Conservation (phyloP, 2,329 filamentous ascomycete species). For the Ophiosphaerella korrae region DNA sequence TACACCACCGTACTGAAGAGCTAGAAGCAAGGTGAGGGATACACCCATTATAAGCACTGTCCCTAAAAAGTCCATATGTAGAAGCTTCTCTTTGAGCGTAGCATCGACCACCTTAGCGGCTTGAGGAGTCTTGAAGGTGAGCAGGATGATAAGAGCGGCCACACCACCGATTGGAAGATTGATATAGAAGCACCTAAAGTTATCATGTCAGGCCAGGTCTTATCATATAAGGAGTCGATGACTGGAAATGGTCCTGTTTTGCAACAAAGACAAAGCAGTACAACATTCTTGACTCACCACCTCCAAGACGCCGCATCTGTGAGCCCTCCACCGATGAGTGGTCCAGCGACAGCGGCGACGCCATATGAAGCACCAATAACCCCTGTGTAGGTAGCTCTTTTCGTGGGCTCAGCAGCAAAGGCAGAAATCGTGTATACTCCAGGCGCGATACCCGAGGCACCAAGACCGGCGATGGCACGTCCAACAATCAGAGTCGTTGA, state of each 20-base stretch:
- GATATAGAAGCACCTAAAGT: slow-evolving; percentile 46
- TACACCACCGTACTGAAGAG: slow-evolving; percentile 52
- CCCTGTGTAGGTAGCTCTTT: slow-evolving; percentile 47
- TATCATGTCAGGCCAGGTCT: slow-evolving; percentile 8
- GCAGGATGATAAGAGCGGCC: slow-evolving; percentile 44
- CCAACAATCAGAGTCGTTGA: slow-evolving; percentile 47
- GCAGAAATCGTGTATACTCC: slow-evolving; percentile 51
- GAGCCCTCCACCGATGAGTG: slow-evolving; percentile 50
- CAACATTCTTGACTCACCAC: slow-evolving; percentile 39
- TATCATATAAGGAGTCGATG: slow-evolving; percentile 4
- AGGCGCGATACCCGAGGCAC: slow-evolving; percentile 44
- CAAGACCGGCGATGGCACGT: slow-evolving; percentile 46
- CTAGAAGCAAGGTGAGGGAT: slow-evolving; percentile 50
- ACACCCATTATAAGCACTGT: slow-evolving; percentile 47
- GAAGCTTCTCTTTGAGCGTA: slow-evolving; percentile 43
- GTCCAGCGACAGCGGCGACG: slow-evolving; percentile 47
- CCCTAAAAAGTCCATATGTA: slow-evolving; percentile 54
- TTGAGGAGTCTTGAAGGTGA: slow-evolving; percentile 48
- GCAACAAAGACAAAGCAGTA: slow-evolving; percentile 8
- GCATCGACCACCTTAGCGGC: slow-evolving; percentile 24
- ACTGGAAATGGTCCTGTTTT: background rate
- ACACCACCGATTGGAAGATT: slow-evolving; percentile 55
- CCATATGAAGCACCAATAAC: slow-evolving; percentile 46
- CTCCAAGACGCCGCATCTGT: slow-evolving; percentile 46
- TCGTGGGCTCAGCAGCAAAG: slow-evolving; percentile 47